Conservation (phyloP, 768 basidiomycete species). For the Psilocybe cubensis region DNA sequence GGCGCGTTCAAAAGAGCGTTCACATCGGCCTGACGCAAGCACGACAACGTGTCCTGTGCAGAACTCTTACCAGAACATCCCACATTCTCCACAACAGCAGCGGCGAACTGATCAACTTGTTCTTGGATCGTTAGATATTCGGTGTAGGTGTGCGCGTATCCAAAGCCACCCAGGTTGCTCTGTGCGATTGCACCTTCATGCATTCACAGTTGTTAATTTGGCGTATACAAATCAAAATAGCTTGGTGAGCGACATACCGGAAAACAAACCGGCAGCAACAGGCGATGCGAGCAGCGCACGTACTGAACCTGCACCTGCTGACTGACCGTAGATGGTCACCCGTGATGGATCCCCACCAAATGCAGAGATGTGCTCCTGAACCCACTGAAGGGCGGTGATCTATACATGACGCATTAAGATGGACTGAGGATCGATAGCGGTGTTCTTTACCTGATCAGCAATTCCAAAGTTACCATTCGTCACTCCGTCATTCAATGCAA, state of each 20-base stretch:
- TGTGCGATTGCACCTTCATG: slow-evolving; percentile 39
- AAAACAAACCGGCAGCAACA: slow-evolving; percentile 39
- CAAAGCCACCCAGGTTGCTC: slow-evolving; percentile 53
- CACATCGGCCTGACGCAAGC: slow-evolving; percentile 38
- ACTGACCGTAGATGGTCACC: slow-evolving; percentile 59
- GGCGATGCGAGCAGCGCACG: slow-evolving; percentile 38
- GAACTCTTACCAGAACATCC: slow-evolving; percentile 37
- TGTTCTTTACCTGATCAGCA: slow-evolving; percentile 41
- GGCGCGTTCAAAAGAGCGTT: slow-evolving; percentile 39
- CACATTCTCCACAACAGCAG: slow-evolving; percentile 37
- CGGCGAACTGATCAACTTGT: slow-evolving; percentile 36
- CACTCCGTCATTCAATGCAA: slow-evolving; percentile 42
- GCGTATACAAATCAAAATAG: background rate
- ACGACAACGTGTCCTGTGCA: slow-evolving; percentile 34
- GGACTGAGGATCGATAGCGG: background rate
- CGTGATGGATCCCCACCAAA: slow-evolving; percentile 60
- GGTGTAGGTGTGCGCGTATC: slow-evolving; percentile 52
- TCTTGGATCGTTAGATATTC: slow-evolving; percentile 50
- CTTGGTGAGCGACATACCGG: too few relatives aligned
- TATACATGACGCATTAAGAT: slow-evolving; percentile 1
- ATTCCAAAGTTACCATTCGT: slow-evolving; percentile 51
- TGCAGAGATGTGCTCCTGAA: slow-evolving; percentile 52
- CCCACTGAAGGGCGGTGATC: slow-evolving; percentile 45
- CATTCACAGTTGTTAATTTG: background rate
- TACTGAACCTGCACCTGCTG: slow-evolving; percentile 52